Evolutionary conservation across 2,329 filamentous ascomycete species (phyloP).

Genomic region (Reticulascus tulasneorum): DNA sequence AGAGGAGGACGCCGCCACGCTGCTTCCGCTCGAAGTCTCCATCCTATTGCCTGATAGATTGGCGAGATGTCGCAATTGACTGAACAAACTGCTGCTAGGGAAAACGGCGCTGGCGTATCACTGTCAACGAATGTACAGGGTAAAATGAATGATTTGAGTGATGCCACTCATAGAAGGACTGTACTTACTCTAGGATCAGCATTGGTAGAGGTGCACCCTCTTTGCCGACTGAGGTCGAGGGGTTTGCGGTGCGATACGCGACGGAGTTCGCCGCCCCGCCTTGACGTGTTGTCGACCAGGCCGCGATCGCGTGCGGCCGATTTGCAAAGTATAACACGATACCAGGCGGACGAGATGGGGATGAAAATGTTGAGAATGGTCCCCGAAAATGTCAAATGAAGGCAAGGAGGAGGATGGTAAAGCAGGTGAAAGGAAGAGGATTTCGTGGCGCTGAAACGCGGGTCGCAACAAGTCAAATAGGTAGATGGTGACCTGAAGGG

Average conservation of each 20-base stretch:
- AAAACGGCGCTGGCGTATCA: slow-evolving; percentile 15
- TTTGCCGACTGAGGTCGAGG: not conserved
- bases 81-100: slow-evolving; percentile 21
- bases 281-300: slow-evolving; percentile 3
- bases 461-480: slow-evolving; percentile 11
- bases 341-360: no score
- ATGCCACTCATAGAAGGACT: slow-evolving; percentile 2
- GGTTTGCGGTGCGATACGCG: not conserved
- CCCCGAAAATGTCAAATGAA: no score
- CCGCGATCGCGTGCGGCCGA: no score
- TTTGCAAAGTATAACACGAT: no score
- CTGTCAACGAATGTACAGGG: slow-evolving; percentile 4
- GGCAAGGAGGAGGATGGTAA: no score
- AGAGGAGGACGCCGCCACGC: slow-evolving; percentile 9
- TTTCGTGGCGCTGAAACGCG: slow-evolving; percentile 9
- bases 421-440: no score
- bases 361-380: no score
- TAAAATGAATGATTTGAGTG: not conserved
- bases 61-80: slow-evolving; percentile 24
- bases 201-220: slow-evolving; percentile 15
- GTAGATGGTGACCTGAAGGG: no score
- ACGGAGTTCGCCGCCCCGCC: not conserved
- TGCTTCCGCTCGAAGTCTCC: slow-evolving; percentile 10
- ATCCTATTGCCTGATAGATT: slow-evolving; percentile 14
- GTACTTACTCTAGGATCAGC: slow-evolving; percentile 25